Evolutionary conservation across 139 green algal genomes (phyloP).

Genomic region (Micractinium sp.): DNA sequence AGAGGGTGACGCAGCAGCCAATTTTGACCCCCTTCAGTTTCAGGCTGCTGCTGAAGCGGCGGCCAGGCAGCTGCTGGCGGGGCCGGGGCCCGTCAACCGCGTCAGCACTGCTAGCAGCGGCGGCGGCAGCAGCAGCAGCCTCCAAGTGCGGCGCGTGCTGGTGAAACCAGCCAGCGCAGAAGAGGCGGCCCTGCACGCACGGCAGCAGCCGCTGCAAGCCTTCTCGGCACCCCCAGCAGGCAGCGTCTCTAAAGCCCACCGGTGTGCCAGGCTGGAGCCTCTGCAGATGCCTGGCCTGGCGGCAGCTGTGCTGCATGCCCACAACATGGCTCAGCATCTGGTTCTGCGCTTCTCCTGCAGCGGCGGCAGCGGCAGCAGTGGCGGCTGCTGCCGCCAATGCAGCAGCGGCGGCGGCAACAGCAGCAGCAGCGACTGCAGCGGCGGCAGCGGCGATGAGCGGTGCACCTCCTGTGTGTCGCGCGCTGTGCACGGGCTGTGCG

Average conservation of each 20-base stretch:
- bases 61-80: not conserved
- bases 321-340: constrained; percentile 27
- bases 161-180: not conserved
- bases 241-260: constrained; percentile 3
- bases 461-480: not conserved
- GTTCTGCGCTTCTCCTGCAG: constrained; percentile 1
- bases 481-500: not conserved
- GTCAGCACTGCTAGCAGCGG: not conserved
- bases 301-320: constrained; percentile 20
- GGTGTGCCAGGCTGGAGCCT: constrained; percentile 3
- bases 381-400: not conserved
- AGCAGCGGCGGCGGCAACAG: not conserved
- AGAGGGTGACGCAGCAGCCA: no score
- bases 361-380: not conserved
- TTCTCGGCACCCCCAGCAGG: not conserved
- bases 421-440: not conserved
- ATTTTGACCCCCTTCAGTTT: not conserved
- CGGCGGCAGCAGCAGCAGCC: not conserved
- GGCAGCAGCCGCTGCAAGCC: not conserved
- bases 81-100: not conserved
- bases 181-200: not conserved
- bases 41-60: not conserved
- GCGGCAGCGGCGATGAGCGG: not conserved
- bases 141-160: not conserved
- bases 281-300: not conserved